Evolutionary conservation across 306 rosid genomes (phyloP), one percentile per base, ranked within the genome.

Genomic region (Cicer bijugum): DNA sequence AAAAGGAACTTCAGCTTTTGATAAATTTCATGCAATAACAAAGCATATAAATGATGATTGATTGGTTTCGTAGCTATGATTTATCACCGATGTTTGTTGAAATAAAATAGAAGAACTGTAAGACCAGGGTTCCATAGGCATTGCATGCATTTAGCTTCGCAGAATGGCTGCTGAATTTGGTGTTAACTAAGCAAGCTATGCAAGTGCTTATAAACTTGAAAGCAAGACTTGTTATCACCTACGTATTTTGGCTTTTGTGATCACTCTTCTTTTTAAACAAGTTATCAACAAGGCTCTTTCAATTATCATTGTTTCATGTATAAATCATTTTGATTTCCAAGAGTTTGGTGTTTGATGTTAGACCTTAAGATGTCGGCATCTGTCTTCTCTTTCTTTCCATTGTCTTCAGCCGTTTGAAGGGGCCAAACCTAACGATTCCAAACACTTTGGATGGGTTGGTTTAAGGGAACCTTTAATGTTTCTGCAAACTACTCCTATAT

Each of bases 401-500:
- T 17, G 59, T 53, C 12, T 53, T 53, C 12, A 9, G 35, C 6
- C 20, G 28, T 23, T 23, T 50, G n/a, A 14, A 50, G 56, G 56
- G 56, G 56, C 2, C 56, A 50, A 50, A 14, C 8, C 19, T 50
- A 50, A 50, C 0, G 56, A 14, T 9, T 50, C 56, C 11, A 52
- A 16, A 52, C 28, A 52, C 8, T 7, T 52, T 52, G 4, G 9
- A 43, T 61, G 14, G 16, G 72, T 76, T 67, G 20, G 57, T 75
- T 50, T n/a, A 14, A 43, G 74, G 50, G 59, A 67, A 77, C 63
- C 62, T 44, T 55, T 7, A 42, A 43, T 69, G 38, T 48, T 58
- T 69, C 19, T 57, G 69, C 69, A 55, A 56, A 55, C 19, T 45
- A 66, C 69, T 67, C 17, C 28, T 42, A 12, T 76, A 8, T 67